phyloP scores from a whole-genome alignment of 2,329 filamentous ascomycete genomes.

The Diplodia sapinea region DNA sequence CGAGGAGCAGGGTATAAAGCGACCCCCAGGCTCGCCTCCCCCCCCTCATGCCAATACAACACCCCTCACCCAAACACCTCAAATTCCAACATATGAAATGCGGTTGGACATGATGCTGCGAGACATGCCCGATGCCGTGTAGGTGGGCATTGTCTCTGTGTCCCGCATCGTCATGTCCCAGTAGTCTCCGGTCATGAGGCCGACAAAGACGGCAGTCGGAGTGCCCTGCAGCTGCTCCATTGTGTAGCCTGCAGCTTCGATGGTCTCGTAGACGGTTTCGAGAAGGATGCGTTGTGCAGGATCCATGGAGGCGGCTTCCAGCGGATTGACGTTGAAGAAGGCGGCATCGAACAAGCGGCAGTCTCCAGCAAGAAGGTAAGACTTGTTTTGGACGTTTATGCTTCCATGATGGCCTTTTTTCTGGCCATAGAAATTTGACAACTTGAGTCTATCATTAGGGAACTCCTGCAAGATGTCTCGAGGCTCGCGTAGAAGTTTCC shows the following conservation, averaged over 20 bases:
- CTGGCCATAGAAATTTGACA: slow-evolving; percentile 35
- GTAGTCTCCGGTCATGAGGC: slow-evolving; percentile 32
- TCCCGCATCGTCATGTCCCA: slow-evolving; percentile 35
- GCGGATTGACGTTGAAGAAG: slow-evolving; percentile 41
- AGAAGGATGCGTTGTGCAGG: slow-evolving; percentile 37
- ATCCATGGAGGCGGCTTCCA: slow-evolving; percentile 40
- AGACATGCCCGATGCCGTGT: slow-evolving; percentile 34
- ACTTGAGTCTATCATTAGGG: slow-evolving; percentile 42
- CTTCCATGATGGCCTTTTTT: slow-evolving; percentile 22
- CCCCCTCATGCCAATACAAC: too few relatives aligned
- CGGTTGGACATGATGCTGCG: slow-evolving; percentile 39
- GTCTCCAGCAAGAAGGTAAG: slow-evolving; percentile 37
- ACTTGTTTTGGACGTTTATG: slow-evolving; percentile 4
- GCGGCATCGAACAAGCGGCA: slow-evolving; percentile 39
- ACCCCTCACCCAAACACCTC: too few relatives aligned
- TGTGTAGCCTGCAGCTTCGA: slow-evolving; percentile 33
- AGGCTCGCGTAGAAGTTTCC: slow-evolving; percentile 42
- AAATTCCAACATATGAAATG: too few relatives aligned
- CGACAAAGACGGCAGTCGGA: slow-evolving; percentile 33
- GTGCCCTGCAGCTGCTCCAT: slow-evolving; percentile 32
- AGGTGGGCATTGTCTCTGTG: slow-evolving; percentile 32
- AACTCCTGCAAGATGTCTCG: slow-evolving; percentile 41
- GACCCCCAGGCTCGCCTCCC: too few relatives aligned
- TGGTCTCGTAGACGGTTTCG: slow-evolving; percentile 35
- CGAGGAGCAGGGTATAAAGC: too few relatives aligned